Conservation (phyloP, 208 protist species). For the Jaenimonas drosophilae region DNA sequence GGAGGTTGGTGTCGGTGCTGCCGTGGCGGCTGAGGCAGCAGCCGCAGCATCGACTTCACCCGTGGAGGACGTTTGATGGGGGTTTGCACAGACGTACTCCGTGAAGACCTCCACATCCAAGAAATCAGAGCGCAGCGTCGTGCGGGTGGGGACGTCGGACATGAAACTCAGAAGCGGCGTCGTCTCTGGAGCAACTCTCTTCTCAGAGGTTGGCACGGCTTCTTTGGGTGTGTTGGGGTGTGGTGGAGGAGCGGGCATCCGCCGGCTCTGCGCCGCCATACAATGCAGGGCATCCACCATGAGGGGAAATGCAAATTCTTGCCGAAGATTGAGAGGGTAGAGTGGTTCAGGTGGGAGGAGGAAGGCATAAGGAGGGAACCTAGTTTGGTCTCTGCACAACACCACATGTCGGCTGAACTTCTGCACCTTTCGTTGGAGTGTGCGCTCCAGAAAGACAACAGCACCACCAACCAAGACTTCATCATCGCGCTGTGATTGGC, state of each 20-base stretch:
- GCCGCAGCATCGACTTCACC: neutral
- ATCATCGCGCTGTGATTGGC: conserved; percentile 11
- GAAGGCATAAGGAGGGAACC: conserved; percentile 60
- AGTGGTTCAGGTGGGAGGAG: conserved; percentile 74
- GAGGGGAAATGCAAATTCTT: conserved; percentile 38
- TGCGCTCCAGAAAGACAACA: conserved; percentile 59
- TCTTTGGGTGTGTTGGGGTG: too few species aligned
- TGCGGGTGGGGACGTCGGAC: conserved; percentile 24
- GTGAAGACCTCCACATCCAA: conserved; percentile 68
- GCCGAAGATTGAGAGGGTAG: conserved; percentile 43
- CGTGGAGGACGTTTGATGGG: conserved; percentile 3
- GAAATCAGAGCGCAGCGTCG: conserved; percentile 43
- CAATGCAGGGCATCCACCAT: conserved; percentile 65
- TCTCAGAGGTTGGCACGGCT: neutral
- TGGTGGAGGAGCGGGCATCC: too few species aligned
- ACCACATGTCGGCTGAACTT: conserved; percentile 53
- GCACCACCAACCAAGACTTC: conserved; percentile 26
- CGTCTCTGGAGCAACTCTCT: neutral
- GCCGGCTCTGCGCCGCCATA: conserved; percentile 28
- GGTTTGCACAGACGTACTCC: conserved; percentile 54
- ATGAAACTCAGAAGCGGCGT: too few species aligned
- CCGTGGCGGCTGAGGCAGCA: neutral
- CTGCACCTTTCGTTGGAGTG: conserved; percentile 35
- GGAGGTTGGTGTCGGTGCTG: neutral
- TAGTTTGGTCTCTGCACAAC: conserved; percentile 19